Base-by-base conservation (phyloP, 2,329 filamentous ascomycete genomes). In the Monosporascus ibericus region DNA sequence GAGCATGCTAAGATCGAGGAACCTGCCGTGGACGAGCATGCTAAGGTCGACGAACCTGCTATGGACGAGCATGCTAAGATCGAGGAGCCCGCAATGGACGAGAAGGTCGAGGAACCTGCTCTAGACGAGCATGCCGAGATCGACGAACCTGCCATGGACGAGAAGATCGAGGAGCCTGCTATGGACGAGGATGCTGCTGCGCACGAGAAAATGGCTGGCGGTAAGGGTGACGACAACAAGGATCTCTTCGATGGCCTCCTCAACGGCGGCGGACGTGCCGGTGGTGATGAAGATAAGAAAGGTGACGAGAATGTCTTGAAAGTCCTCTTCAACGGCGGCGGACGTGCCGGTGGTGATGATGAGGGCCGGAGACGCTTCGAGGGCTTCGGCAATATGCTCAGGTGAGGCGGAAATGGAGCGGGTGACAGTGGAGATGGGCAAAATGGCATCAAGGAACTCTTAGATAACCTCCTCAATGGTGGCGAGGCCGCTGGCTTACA, bases 91-190 rank as follows among this genome's bases (percentile, higher is more conserved):
- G 54, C 47, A 24, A 3, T 4, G 2, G 27, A n/a, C n/a, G n/a
- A n/a, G n/a, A n/a, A n/a, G n/a, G n/a, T n/a, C n/a, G n/a, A 4
- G 2, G 27, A 30, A 2, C 27, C 27, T 30, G 56, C 53, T 42
- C 3, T 1, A 2, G 55, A 36, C 46, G 53, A 30, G 40, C 22
- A 44, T 15, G 20, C 36, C 5, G 22, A 27, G 34, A 37, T 39
- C 22, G 47, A 24, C 11, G 27, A n/a, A 34, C 38, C 20, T 14
- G 39, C 39, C 37, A n/a, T 6, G 48, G 22, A 58, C 47, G 49
- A 50, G 24, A 54, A 52, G 6, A 55, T 50, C 50, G 59, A 24
- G 17, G 22, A n/a, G 24, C 38, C 20, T 14, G 39, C 39, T 2
- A 5, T 8, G 9, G 39, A 14, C 17, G 39, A 42, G 1, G 22